phyloP scores from a whole-genome alignment of 176 grass and related monocot species.

The Melocanna baccifera region DNA sequence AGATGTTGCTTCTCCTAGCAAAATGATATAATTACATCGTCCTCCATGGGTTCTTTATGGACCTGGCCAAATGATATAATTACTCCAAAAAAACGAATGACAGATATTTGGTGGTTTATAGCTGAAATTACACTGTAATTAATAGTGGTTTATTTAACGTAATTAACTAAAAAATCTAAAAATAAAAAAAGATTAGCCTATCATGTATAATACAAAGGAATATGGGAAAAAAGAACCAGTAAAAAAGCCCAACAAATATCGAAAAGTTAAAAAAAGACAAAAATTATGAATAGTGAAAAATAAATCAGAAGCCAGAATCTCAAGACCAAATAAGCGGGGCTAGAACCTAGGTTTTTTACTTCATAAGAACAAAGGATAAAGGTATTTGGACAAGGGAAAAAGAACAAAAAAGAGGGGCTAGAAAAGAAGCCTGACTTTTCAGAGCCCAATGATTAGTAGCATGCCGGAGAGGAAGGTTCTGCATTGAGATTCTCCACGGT shows the following conservation, averaged over 20 bases:
- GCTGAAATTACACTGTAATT: too few relatives aligned
- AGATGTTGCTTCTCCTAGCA: background rate
- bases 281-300: too few relatives aligned
- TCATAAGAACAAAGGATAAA: background rate
- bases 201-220: too few relatives aligned
- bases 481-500: background rate
- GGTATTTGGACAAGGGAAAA: background rate
- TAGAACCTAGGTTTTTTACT: background rate
- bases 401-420: background rate
- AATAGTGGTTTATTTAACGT: too few relatives aligned
- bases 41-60: background rate
- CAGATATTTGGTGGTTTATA: too few relatives aligned
- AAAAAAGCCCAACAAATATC: too few relatives aligned
- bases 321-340: too few relatives aligned
- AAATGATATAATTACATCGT: background rate
- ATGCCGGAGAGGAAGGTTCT: conserved; percentile 1
- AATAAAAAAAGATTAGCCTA: too few relatives aligned
- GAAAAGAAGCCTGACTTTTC: conserved; percentile 4
- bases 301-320: too few relatives aligned
- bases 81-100: background rate
- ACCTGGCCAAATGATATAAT: background rate
- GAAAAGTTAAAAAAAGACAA: too few relatives aligned
- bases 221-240: too few relatives aligned
- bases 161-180: too few relatives aligned
- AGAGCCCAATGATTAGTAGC: conserved; percentile 12